Percentiles rank a stretch among this genome's conserved stretches.
These are phyloP conservation scores for Microcos paniculata DNA, from an alignment of 345 rosid genomes.

Conservation along the genomic window DNA sequence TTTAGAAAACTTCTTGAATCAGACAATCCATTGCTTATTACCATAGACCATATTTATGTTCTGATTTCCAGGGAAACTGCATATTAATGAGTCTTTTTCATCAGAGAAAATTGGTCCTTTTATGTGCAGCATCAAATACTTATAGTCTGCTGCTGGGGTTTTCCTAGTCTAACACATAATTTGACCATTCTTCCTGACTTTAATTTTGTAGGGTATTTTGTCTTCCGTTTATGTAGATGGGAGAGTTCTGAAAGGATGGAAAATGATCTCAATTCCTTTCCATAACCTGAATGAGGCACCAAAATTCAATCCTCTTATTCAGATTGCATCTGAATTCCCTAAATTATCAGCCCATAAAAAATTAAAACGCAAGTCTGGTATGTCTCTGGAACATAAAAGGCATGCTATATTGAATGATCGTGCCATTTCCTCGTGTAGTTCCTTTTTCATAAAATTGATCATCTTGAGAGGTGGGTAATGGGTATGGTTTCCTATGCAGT, in stretches of 20 bases:
- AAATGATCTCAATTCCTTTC: conserved; percentile 75
- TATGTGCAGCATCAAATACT: no score
- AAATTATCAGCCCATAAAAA: conserved; percentile 25
- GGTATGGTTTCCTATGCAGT: conserved; percentile 39
- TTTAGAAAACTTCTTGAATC: neutral
- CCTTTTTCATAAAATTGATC: neutral
- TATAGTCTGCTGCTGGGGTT: neutral
- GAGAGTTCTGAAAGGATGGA: conserved; percentile 64
- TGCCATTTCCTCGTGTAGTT: neutral
- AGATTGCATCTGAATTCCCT: conserved; percentile 18
- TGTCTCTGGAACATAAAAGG: conserved; percentile 9
- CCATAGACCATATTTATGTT: neutral
- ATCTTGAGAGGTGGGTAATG: neutral
- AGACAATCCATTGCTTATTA: neutral
- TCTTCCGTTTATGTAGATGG: conserved; percentile 72
- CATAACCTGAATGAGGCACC: conserved; percentile 60
- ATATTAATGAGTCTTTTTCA: neutral
- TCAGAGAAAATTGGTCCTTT: neutral
- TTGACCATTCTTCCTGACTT: conserved; percentile 4
- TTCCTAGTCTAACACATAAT: neutral
- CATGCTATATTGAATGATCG: neutral
- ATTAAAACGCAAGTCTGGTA: conserved; percentile 37
- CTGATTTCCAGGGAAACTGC: neutral
- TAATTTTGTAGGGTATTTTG: conserved; percentile 63
- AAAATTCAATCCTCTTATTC: conserved; percentile 37